Evolutionary conservation across 352 stramenopile genomes (phyloP), one percentile per base, ranked within the genome.

Genomic region (Phytophthora ramorum): DNA sequence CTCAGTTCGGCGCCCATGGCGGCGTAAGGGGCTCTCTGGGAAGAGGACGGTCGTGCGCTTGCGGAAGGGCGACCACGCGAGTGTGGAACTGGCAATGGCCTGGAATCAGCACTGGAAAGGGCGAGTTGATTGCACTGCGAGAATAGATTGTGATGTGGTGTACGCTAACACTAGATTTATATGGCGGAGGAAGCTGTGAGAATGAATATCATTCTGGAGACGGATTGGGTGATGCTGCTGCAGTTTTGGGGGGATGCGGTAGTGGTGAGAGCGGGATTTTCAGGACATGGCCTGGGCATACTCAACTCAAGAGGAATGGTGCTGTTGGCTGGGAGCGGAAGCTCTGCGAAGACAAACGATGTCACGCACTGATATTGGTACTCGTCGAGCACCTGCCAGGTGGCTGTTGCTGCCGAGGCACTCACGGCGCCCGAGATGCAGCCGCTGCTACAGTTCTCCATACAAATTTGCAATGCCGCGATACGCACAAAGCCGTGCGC

Each of bases 1-100:
- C 85, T 94, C 51, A 91, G 63, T 56, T 92, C 86, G 2, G 83
- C 84, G 46, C 83, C 86, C 83, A 92, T 93, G 20, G 8, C 52
- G 26, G 28, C 40, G 12, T 8, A 6, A 61, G 59, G 24, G 50
- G 40, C 14, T 17, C 13, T 17, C 2, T 8, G 14, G 43, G 43
- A n/a, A 10, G 35, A 32, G 26, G 26, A 32, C 26, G 49, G 37
- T 71, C 63, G 63, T 71, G 43, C 14, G 40, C 48, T 72, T 47
- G 50, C 45, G 19, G 46, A 32, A 32, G 26, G 26, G 26, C 26
- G 26, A 64, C 53, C 46, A 58, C 30, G 53, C 16, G 50, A 66
- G 63, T 57, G 57, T 26, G 49, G 30, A 71, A 71, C 59, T 67
- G 63, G 63, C 22, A 24, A 7, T 8, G 26, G 26, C 22, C 22